Evolutionary conservation across 2,329 filamentous ascomycete genomes (phyloP), one percentile per base, ranked within the genome.

Genomic region (Cladosporium halotolerans): DNA sequence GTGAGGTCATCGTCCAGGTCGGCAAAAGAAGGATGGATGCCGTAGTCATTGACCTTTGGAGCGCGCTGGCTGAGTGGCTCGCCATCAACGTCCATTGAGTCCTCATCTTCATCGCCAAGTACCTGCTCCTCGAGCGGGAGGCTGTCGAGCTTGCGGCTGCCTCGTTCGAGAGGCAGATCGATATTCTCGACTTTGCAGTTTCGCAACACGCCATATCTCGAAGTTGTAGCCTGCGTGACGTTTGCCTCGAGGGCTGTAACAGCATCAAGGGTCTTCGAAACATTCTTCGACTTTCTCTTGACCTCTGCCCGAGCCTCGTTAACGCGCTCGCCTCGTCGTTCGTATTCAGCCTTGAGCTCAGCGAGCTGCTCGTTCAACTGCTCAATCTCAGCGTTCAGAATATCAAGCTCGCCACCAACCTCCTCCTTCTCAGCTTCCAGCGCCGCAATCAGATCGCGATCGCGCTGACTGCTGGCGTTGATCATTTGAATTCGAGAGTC

Each of bases 171-270:
- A 2, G 93, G 93, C 55, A 99, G 80, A 58, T 86, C 83, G 60
- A 97, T 88, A 66, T 96, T 91, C 67, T 97, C 92, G 44, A 99
- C 83, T 67, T 95, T 92, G 76, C 92, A 97, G 57, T 89, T 84
- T 65, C 90, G 84, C 49, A 99, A 79, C 44, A 95, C 75, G 42
- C 84, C 84, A 67, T 96, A 96, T 67, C 93, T 88, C 63, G 82
- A 84, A 0, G 89, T 85, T 55, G 86, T 88, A 65, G 89, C 89
- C 63, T 87, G 88, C 70, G 96, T 89, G 46, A 95, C 84, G 56
- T 90, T 86, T 1, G 86, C 85, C 70, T 97, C 91, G n/a, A 95
- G 75, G 5, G 78, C 80, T 54, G 82, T 83, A 54, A 99, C 87
- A 41, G 84, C 83, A 65, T 88, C 91, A 48, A 88, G 76, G 1